Evolutionary conservation across 2,329 filamentous ascomycete species (phyloP).

Genomic region (Setomelanomma holmii): DNA sequence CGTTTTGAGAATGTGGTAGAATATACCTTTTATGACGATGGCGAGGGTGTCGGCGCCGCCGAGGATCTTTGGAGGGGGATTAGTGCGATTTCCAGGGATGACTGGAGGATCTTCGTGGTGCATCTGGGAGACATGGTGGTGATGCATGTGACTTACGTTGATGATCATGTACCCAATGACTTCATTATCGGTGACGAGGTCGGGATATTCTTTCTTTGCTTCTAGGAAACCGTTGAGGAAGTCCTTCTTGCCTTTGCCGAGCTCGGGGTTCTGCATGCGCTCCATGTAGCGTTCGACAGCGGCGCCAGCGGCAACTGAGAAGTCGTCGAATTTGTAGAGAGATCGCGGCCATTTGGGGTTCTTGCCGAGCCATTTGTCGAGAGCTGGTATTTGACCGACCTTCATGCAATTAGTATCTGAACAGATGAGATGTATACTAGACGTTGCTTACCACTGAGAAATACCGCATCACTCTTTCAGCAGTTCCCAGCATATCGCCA

Average conservation of each 20-base stretch:
- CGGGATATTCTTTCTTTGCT: constrained; percentile 21
- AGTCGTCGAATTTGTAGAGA: constrained; percentile 29
- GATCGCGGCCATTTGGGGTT: constrained; percentile 25
- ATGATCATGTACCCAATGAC: constrained; percentile 44
- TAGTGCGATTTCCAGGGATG: neutral
- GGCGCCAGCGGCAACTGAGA: constrained; percentile 29
- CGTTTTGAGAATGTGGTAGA: constrained; percentile 34
- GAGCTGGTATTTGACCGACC: constrained; percentile 39
- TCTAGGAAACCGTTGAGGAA: constrained; percentile 31
- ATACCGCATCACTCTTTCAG: constrained; percentile 41
- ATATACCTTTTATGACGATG: constrained; percentile 32
- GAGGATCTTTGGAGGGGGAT: constrained; percentile 28
- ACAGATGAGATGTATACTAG: neutral
- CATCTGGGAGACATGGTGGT: too few species aligned
- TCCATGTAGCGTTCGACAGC: constrained; percentile 28
- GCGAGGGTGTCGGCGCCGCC: constrained; percentile 41
- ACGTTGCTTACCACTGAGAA: constrained; percentile 30
- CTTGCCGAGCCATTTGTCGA: constrained; percentile 35
- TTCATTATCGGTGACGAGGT: constrained; percentile 36
- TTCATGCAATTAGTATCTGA: constrained; percentile 7
- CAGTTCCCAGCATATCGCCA: constrained; percentile 44
- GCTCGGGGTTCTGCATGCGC: constrained; percentile 22
- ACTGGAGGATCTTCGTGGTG: too few species aligned
- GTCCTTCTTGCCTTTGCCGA: constrained; percentile 26
- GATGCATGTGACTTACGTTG: constrained; percentile 25